Base-by-base conservation (phyloP, 75 land plant species). In the Picea glauca region DNA sequence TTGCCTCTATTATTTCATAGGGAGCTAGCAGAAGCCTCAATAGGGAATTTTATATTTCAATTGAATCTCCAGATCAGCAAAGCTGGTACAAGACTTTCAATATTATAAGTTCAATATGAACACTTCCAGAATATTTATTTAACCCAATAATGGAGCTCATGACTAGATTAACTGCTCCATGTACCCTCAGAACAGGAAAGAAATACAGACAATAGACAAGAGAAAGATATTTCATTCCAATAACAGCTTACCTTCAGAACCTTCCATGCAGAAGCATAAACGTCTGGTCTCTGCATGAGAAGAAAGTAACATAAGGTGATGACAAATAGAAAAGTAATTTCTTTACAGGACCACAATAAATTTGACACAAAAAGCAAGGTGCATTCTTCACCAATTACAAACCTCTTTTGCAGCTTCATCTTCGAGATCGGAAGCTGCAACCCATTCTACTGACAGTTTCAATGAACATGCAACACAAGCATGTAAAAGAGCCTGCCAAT, bases 381-480 rank as follows among this genome's bases (percentile, higher is more conserved):
- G 11, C 18, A 76, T n/a, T 17, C 6, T 70, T 30, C 58, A 67
- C 7, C 32, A 46, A 38, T 76, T 63, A 20, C 46, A 64, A 83
- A 93, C 93, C 87, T 78, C 75, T 87, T 74, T 76, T 72, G 80
- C 86, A 75, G 89, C 87, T 23, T 78, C 91, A 78, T 96, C 94
- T 88, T 96, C 97, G 72, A 96, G 90, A 66, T 96, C 99, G 72
- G 99, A 90, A 66, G 99, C 92, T 43, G 97, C 91, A 80, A 96
- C 85, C 97, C 99, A 96, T 76, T 94, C 91, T 61, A 96, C 70
- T 64, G 84, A 83, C 81, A 93, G 86, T 89, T 89, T 94, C 79
- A 87, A 72, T 18, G 88, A 88, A 60, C 94, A 92, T 73, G 90
- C 89, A 85, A 96, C 81, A 80, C 93, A 87, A 35, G 99, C 97